A percentile compares a stretch with the other conserved stretches of the same genome.
Evolutionary conservation across 1,284 basidiomycete genomes (phyloP).

Genomic region (Cryptococcus wingfieldii): DNA sequence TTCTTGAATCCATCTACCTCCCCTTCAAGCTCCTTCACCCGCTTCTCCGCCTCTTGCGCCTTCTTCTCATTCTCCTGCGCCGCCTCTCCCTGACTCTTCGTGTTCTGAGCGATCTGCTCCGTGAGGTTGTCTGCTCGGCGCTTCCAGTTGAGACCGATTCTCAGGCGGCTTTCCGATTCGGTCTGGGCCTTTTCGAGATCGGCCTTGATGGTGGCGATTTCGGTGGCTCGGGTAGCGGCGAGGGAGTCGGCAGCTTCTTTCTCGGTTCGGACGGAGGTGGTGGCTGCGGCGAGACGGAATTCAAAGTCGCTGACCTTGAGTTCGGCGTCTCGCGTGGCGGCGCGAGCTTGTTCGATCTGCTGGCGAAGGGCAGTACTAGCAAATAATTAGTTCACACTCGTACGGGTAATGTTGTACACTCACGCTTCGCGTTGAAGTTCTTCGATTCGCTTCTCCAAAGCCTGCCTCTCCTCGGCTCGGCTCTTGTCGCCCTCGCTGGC

Average conservation of each 20-base stretch:
- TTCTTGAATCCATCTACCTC: conserved; percentile 3
- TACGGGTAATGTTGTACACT: conserved; percentile 27
- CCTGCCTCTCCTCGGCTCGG: conserved; percentile 69
- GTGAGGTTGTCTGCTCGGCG: conserved; percentile 24
- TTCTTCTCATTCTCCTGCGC: conserved; percentile 21
- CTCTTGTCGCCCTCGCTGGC: conserved; percentile 79
- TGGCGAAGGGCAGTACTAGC: conserved; percentile 57
- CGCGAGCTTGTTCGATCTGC: conserved; percentile 74
- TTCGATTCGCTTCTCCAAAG: conserved; percentile 74
- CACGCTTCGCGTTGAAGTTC: conserved; percentile 73
- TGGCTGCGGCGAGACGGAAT: conserved; percentile 32
- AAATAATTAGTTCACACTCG: neutral
- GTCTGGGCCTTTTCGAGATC: conserved; percentile 22
- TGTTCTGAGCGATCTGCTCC: conserved; percentile 9
- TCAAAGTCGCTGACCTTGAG: conserved; percentile 28
- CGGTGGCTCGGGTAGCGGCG: conserved; percentile 20
- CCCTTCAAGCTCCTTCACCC: conserved; percentile 27
- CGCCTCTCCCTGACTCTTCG: conserved; percentile 24
- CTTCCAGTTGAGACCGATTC: conserved; percentile 41
- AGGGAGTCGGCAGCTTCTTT: conserved; percentile 35
- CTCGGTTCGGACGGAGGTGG: conserved; percentile 28
- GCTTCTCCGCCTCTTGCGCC: conserved; percentile 24
- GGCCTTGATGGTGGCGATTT: conserved; percentile 24
- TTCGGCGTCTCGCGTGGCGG: conserved; percentile 57
- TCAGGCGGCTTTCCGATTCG: conserved; percentile 22